These are phyloP conservation scores for Russula compacta DNA, from an alignment of 768 basidiomycete genomes.

Conservation along the genomic window DNA sequence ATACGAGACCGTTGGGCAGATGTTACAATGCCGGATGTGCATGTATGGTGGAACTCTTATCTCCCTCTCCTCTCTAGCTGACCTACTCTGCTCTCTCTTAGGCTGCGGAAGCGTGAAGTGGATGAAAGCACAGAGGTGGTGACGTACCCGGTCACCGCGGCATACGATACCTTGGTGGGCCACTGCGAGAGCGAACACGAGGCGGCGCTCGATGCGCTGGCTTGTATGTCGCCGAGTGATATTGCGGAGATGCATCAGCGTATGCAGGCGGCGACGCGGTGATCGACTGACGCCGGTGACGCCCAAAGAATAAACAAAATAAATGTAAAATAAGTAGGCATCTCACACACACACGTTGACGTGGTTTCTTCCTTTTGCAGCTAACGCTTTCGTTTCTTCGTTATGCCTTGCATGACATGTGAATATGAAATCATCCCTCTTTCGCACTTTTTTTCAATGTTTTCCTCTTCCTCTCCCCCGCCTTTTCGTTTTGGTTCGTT, in stretches of 20 bases:
- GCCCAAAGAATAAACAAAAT: too few species aligned
- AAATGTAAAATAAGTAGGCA: too few species aligned
- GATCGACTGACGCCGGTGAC: neutral
- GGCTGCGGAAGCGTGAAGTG: constrained; percentile 9
- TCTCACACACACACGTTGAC: too few species aligned
- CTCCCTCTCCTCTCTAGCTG: neutral
- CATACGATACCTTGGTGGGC: constrained; percentile 4
- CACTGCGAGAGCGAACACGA: constrained; percentile 14
- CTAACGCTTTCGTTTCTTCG: too few species aligned
- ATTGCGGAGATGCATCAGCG: constrained; percentile 16
- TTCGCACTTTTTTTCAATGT: too few species aligned
- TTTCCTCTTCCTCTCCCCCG: too few species aligned
- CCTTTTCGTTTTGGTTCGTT: too few species aligned
- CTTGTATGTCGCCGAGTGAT: constrained; percentile 1
- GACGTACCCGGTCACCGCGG: neutral
- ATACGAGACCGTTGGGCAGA: constrained; percentile 5
- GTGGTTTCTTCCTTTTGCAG: neutral
- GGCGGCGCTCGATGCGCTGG: constrained; percentile 11
- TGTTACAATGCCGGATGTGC: constrained; percentile 16
- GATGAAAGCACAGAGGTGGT: neutral
- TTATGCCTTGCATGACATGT: too few species aligned
- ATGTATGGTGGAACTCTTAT: neutral
- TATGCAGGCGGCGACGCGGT: neutral
- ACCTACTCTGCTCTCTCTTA: neutral
- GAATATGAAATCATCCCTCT: too few species aligned